Evolutionary conservation across 1,139 yeast species (phyloP).

Genomic region (Taphrina populina): DNA sequence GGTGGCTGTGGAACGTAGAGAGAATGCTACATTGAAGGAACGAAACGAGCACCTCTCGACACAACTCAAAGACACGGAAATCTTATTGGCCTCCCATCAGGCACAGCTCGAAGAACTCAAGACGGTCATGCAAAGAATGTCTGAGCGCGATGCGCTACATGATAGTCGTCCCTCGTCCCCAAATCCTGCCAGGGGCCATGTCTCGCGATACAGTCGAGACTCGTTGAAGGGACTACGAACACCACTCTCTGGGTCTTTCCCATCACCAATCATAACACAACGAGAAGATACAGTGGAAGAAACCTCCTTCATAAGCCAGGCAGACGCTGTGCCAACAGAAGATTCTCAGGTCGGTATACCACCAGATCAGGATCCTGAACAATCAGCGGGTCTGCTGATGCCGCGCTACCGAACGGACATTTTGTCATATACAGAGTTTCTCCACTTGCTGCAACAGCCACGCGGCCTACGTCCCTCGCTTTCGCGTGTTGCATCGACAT

Average conservation of each 20-base stretch:
- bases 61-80: constrained; percentile 71
- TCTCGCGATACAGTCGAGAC: constrained; percentile 15
- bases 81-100: constrained; percentile 63
- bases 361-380: constrained; percentile 11
- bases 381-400: constrained; percentile 17
- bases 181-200: constrained; percentile 20
- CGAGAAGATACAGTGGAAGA: not conserved
- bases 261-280: constrained; percentile 9
- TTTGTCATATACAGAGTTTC: not conserved
- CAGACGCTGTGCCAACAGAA: not conserved
- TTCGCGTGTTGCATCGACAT: constrained; percentile 1
- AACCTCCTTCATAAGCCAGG: not conserved
- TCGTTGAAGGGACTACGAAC: constrained; percentile 18
- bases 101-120: constrained; percentile 72
- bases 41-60: constrained; percentile 58
- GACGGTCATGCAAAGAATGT: constrained; percentile 53
- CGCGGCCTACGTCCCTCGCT: constrained; percentile 1
- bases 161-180: constrained; percentile 24
- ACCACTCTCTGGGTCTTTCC: constrained; percentile 20
- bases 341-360: not conserved
- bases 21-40: constrained; percentile 46
- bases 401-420: constrained; percentile 18
- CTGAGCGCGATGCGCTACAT: constrained; percentile 40
- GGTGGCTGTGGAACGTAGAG: constrained; percentile 64
- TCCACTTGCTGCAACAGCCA: constrained; percentile 3